These are phyloP conservation scores for Brachypodium distachyon DNA, from an alignment of 202 grass and related monocot species.

Conservation along the genomic window DNA sequence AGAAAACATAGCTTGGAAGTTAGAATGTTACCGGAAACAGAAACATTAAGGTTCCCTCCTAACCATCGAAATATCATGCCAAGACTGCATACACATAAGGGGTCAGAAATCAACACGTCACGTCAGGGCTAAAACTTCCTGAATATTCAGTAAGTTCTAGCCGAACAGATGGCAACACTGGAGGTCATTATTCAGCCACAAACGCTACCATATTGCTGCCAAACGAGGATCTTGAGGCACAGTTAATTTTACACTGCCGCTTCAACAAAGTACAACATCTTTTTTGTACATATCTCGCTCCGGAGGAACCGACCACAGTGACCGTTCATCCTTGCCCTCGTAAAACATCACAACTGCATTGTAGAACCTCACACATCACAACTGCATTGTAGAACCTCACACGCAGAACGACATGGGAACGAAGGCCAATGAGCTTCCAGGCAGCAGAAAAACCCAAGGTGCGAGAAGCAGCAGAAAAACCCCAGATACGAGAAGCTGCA, in stretches of 20 bases:
- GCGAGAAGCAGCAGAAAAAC: not conserved
- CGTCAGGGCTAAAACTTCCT: too few species aligned
- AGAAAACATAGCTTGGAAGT: not conserved
- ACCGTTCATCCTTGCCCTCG: not conserved
- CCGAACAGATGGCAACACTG: too few species aligned
- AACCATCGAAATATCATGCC: not conserved
- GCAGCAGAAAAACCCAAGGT: slow-evolving; percentile 2
- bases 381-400: not conserved
- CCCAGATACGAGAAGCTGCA: not conserved
- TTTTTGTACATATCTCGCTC: not conserved
- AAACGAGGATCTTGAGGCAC: not conserved
- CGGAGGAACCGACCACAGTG: not conserved
- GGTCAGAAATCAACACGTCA: too few species aligned
- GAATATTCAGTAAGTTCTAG: too few species aligned
- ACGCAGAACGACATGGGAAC: not conserved
- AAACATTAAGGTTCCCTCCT: not conserved
- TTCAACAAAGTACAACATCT: not conserved
- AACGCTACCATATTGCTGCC: too few species aligned
- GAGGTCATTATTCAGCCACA: not conserved
- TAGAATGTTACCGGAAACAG: not conserved
- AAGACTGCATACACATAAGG: too few species aligned
- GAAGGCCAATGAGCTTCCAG: not conserved
- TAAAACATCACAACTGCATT: not conserved
- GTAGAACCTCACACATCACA: not conserved
- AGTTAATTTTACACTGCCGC: not conserved